Evolutionary conservation across 345 rosid species (phyloP), one percentile per base, ranked within the genome.

Genomic region (Aquilaria sinensis): DNA sequence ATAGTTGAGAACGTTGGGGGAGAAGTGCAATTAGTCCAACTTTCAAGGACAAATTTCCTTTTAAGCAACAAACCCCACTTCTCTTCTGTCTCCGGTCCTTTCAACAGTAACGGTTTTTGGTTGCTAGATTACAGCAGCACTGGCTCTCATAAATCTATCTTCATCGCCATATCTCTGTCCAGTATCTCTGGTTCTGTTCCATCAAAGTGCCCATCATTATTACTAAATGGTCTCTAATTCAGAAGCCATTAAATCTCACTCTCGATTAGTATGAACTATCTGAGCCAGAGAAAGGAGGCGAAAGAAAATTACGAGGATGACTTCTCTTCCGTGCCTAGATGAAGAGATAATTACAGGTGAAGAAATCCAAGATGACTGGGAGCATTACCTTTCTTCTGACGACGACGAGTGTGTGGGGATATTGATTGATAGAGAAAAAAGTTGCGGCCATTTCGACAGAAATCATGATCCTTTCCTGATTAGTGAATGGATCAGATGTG

Each of bases 401-500:
- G 80, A 72, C 51, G 83, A 75, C 3, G 76, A 72, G 72, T 63
- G 64, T 61, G 16, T 77, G 61, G 53, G 63, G 56, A 60, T 65
- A 69, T 60, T 85, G 69, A 15, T 74, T 58, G 62, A 69, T 37
- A 78, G 63, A 70, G 92, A 85, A 72, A 69, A 47, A 33, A 66
- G 3, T 56, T 65, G 61, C 48, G 82, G 78, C 50, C 72, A 67
- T 37, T 37, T 37, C 43, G 43, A 3, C 58, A 58, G 56, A 53
- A 62, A 48, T 15, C 65, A 56, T 56, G 74, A 61, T 57, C 63
- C 78, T 32, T 58, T 58, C 62, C 63, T 60, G 51, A 52, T 62
- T 32, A 64, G 52, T 45, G 61, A 70, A 41, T 64, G 74, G 75
- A 47, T 78, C 45, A 69, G 71, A 70, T 49, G 51, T 69, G 80